These are phyloP conservation scores for Heterobasidion parviporum DNA, from an alignment of 1,284 basidiomycete genomes.

Conservation along the genomic window DNA sequence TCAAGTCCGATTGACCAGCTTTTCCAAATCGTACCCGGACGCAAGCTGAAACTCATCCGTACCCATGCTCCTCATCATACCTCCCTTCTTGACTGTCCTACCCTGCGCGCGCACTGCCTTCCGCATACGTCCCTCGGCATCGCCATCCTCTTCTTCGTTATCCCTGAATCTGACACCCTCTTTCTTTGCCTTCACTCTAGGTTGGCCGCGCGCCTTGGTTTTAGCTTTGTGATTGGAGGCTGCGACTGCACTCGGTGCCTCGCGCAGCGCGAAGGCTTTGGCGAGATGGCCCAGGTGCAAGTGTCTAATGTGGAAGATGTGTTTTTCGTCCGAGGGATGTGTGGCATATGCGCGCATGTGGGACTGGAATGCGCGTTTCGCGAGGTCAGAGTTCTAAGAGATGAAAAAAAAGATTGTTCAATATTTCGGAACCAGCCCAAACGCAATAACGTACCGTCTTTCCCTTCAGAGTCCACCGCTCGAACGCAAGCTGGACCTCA, in stretches of 20 bases:
- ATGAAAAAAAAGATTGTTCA: not conserved
- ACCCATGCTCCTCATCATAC: slow-evolving; percentile 69
- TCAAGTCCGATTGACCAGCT: slow-evolving; percentile 36
- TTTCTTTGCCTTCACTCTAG: slow-evolving; percentile 12
- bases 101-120: slow-evolving; percentile 81
- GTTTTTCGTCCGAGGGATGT: slow-evolving; percentile 91
- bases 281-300: slow-evolving; percentile 95
- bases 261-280: slow-evolving; percentile 92
- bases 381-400: slow-evolving; percentile 63
- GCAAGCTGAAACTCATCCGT: slow-evolving; percentile 81
- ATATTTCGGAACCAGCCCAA: not conserved
- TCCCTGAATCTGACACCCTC: slow-evolving; percentile 16
- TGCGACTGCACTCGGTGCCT: slow-evolving; percentile 73
- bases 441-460: slow-evolving; percentile 50
- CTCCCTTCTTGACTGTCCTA: slow-evolving; percentile 72
- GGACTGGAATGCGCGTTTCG: slow-evolving; percentile 83
- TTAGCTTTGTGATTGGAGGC: slow-evolving; percentile 11
- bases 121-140: slow-evolving; percentile 83
- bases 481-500: slow-evolving; percentile 91
- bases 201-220: not conserved
- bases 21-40: slow-evolving; percentile 60
- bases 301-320: slow-evolving; percentile 91
- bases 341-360: slow-evolving; percentile 97
- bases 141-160: slow-evolving; percentile 39
- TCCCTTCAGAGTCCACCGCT: slow-evolving; percentile 82